Evolutionary conservation across 352 stramenopile species (phyloP).

Genomic region (Halophytophthora polymorphica): DNA sequence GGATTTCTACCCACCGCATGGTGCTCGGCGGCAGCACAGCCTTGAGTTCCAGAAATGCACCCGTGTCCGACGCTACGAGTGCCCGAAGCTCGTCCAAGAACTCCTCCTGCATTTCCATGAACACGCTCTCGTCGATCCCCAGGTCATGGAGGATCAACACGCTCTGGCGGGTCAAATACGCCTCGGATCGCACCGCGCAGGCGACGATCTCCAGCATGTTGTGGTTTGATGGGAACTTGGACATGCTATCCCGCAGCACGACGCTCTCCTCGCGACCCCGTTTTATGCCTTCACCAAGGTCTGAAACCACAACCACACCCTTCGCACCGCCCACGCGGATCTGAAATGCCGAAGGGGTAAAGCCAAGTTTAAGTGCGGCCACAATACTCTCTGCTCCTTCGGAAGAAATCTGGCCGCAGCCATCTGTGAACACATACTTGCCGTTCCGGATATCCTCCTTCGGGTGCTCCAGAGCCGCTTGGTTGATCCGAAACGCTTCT

Average conservation of each 20-base stretch:
- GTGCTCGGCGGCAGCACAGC: slow-evolving; percentile 26
- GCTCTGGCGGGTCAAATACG: slow-evolving; percentile 75
- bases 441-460: slow-evolving; percentile 43
- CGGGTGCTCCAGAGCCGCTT: slow-evolving; percentile 40
- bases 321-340: slow-evolving; percentile 74
- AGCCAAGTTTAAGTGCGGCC: slow-evolving; percentile 28
- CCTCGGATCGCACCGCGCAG: slow-evolving; percentile 43
- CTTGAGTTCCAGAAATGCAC: slow-evolving; percentile 52
- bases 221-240: slow-evolving; percentile 62
- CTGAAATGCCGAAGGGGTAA: slow-evolving; percentile 64
- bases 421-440: slow-evolving; percentile 63
- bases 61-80: slow-evolving; percentile 48
- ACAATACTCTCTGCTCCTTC: slow-evolving; percentile 38
- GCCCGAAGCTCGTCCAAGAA: slow-evolving; percentile 52
- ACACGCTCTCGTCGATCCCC: slow-evolving; percentile 54
- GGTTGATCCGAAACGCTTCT: slow-evolving; percentile 42
- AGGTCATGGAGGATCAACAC: slow-evolving; percentile 67
- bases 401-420: slow-evolving; percentile 59
- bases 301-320: slow-evolving; percentile 67
- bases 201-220: slow-evolving; percentile 71
- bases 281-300: slow-evolving; percentile 14
- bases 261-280: slow-evolving; percentile 21
- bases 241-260: slow-evolving; percentile 64
- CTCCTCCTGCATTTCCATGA: slow-evolving; percentile 69
- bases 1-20: slow-evolving; percentile 36